Conservation (phyloP, 208 protist species). For the Trypanosoma mega region DNA sequence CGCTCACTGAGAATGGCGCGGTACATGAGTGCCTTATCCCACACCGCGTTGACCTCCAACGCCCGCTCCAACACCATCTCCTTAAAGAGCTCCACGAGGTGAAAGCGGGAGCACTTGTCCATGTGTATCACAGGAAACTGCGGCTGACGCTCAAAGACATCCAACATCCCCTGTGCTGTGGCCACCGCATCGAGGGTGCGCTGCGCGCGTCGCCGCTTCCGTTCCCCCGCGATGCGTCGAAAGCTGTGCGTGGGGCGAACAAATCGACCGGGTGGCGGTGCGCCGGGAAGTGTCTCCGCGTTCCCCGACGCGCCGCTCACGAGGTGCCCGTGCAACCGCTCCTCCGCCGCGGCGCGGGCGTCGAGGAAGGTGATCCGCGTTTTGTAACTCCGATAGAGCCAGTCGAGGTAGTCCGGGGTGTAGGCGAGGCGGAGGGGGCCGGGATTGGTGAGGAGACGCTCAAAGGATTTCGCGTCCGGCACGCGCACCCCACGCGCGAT, state of each 20-base stretch:
- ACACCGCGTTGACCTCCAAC: slow-evolving; percentile 55
- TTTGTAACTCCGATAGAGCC: slow-evolving; percentile 78
- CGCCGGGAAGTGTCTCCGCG: slow-evolving; percentile 29
- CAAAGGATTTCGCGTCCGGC: slow-evolving; percentile 56
- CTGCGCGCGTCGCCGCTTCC: slow-evolving; percentile 49
- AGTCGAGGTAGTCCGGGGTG: slow-evolving; percentile 87
- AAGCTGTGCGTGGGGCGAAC: slow-evolving; percentile 57
- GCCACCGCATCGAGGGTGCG: slow-evolving; percentile 49
- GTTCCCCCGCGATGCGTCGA: slow-evolving; percentile 54
- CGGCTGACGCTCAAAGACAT: slow-evolving; percentile 83
- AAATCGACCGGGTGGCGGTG: slow-evolving; percentile 44
- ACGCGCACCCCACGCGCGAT: slow-evolving; percentile 33
- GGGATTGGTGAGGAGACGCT: slow-evolving; percentile 74
- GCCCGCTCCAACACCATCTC: slow-evolving; percentile 69
- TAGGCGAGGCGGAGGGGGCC: slow-evolving; percentile 78
- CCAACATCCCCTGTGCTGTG: slow-evolving; percentile 61
- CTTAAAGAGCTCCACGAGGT: slow-evolving; percentile 85
- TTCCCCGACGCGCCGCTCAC: slow-evolving; percentile 26
- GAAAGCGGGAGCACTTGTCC: slow-evolving; percentile 57
- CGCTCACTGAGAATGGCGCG: slow-evolving; percentile 73
- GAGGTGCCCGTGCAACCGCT: slow-evolving; percentile 57
- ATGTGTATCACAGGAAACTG: slow-evolving; percentile 84
- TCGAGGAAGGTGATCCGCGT: slow-evolving; percentile 54
- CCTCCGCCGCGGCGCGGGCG: slow-evolving; percentile 50
- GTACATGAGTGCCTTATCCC: slow-evolving; percentile 86